A percentile compares a stretch with the other conserved stretches of the same genome.
These are phyloP conservation scores for Lonicera japonica DNA, from an alignment of 129 eudicot genomes.

Conservation along the genomic window DNA sequence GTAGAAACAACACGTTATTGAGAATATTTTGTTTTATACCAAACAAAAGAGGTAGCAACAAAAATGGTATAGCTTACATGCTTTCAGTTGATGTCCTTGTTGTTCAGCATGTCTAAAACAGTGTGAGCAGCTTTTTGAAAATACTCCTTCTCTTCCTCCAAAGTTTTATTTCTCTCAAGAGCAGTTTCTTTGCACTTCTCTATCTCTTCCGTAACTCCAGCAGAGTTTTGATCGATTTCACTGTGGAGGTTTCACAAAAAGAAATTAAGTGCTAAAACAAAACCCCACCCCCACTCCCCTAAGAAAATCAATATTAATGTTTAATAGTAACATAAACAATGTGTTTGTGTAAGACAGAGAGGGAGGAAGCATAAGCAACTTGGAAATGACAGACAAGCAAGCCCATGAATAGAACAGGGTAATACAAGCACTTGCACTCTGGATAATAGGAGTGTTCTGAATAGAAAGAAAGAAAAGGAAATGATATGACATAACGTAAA, in stretches of 20 bases:
- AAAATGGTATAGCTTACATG: conserved; percentile 5
- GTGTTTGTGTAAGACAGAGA: not conserved
- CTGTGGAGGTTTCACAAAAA: conserved; percentile 26
- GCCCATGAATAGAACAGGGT: not conserved
- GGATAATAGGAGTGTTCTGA: not conserved
- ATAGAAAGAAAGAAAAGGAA: not conserved
- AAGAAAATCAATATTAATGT: no score
- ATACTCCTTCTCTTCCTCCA: conserved; percentile 66
- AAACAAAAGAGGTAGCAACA: not conserved
- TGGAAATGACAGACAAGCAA: not conserved
- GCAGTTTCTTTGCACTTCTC: conserved; percentile 70
- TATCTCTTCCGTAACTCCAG: conserved; percentile 61
- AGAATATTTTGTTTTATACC: not conserved
- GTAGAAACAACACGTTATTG: not conserved
- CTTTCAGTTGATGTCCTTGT: conserved; percentile 29
- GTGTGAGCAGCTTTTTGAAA: conserved; percentile 84
- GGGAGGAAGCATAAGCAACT: not conserved
- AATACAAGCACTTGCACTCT: not conserved
- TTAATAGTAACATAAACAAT: not conserved
- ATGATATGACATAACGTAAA: not conserved
- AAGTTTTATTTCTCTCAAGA: conserved; percentile 49
- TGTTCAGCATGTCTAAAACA: conserved; percentile 70
- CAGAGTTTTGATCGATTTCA: conserved; percentile 73
- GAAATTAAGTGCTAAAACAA: conserved; percentile 1
- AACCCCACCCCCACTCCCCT: not conserved